Conservation (phyloP, 305 asterid species). For the Fraxinus sp. region DNA sequence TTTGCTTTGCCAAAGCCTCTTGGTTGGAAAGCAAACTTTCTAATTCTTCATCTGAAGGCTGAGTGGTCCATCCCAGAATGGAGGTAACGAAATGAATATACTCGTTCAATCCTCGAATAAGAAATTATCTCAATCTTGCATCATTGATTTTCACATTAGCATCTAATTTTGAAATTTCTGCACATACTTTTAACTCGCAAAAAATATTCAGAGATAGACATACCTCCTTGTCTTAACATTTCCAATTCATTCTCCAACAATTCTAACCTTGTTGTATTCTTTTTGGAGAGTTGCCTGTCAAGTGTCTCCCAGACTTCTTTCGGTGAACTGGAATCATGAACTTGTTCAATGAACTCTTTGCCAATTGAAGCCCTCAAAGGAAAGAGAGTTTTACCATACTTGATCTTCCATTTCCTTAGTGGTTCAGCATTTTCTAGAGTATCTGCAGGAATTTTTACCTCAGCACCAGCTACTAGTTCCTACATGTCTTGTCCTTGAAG, state of each 20-base stretch:
- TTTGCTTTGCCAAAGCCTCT: too few relatives aligned
- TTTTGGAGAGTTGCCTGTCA: neutral
- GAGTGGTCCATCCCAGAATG: neutral
- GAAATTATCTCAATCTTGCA: too few relatives aligned
- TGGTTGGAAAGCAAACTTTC: neutral
- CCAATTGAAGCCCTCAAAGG: constrained; percentile 3
- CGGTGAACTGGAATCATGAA: neutral
- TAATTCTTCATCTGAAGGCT: neutral
- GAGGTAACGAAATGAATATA: neutral
- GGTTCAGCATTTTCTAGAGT: neutral
- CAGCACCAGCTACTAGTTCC: neutral
- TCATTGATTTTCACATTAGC: neutral
- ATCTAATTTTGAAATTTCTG: constrained; percentile 4
- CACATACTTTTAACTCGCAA: constrained; percentile 10
- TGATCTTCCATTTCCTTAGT: constrained; percentile 17
- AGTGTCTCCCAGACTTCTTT: neutral
- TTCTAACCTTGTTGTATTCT: neutral
- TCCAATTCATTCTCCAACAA: constrained; percentile 25
- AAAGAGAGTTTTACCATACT: constrained; percentile 11
- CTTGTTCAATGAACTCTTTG: constrained; percentile 16
- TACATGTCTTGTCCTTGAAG: neutral
- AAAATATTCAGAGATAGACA: constrained; percentile 20
- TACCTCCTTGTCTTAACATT: neutral
- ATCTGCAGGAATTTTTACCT: neutral
- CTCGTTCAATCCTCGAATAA: neutral